Evolutionary conservation across 345 rosid species (phyloP).

Genomic region (Draba incana): DNA sequence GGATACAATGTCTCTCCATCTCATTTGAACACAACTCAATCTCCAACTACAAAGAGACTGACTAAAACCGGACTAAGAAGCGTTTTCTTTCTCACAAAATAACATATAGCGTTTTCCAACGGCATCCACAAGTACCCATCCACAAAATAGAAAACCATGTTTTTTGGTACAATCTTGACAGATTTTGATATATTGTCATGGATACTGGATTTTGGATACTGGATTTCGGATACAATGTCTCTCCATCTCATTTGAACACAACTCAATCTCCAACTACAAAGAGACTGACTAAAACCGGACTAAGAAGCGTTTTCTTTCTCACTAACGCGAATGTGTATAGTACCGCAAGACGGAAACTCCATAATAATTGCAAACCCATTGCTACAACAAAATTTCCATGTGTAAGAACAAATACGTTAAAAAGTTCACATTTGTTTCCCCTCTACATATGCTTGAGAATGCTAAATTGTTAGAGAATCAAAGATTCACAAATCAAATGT

Average conservation of each 20-base stretch:
- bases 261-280: conserved; percentile 95
- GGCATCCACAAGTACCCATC: too few species aligned
- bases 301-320: conserved; percentile 59
- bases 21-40: conserved; percentile 50
- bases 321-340: conserved; percentile 62
- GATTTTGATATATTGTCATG: too few species aligned
- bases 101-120: too few species aligned
- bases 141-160: too few species aligned
- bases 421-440: neutral
- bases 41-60: conserved; percentile 89
- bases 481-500: conserved; percentile 11
- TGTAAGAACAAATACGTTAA: conserved; percentile 9
- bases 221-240: too few species aligned
- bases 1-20: too few species aligned
- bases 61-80: conserved; percentile 56
- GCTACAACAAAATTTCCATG: conserved; percentile 47
- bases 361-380: conserved; percentile 82
- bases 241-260: too few species aligned
- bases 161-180: too few species aligned
- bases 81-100: conserved; percentile 56
- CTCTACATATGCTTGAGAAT: neutral
- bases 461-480: conserved; percentile 4
- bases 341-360: conserved; percentile 81
- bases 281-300: conserved; percentile 63
- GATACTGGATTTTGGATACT: too few species aligned